Base-by-base conservation (phyloP, 495 filamentous ascomycete species). In the Aspergillus heteromorphus region DNA sequence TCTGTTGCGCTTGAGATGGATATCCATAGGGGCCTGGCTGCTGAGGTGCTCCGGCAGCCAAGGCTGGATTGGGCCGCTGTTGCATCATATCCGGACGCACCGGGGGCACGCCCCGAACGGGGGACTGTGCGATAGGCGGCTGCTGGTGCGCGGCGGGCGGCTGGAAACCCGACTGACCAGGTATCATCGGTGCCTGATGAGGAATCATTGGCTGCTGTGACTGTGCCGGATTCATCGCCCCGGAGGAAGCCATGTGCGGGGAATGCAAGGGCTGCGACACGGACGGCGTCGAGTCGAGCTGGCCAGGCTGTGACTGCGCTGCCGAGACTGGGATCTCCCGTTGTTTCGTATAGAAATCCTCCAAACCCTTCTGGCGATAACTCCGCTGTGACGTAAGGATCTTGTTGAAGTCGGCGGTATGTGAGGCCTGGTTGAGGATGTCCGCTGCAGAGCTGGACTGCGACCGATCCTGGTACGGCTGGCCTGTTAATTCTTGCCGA, bases 351-450 rank as follows among this genome's bases (percentile, higher is more conserved):
- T 88, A 97, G 43, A 85, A 79, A 54, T 84, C 84, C 49, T 89
- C 83, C 56, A 93, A 75, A 53, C 87, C 92, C 49, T 90, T 84
- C 40, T 73, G 79, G 49, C 93, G 85, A 66, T 85, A 83, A 23
- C 76, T 83, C 51, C 92, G 83, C 61, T 90, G 86, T 52, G 85
- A 79, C 53, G 83, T 86, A 23, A 97, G 73, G 25, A 77, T 73
- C 61, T 92, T 92, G 70, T 95, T 97, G 74, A 84, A 95, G 62
- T 97, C 92, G 29, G 90, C 88, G 4, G 92, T 85, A 38, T 93
- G 89, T 27, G 87, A 80, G 25, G 91, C 91, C 63, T 97, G 91
- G 48, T 88, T 88, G 54, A 95, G 74, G 52, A 97, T 84, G 58
- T 97, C 92, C n/a, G 82, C 71, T 4, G 85, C 77, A n/a, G 87